Percentiles rank a stretch among this genome's conserved stretches.
Conservation (phyloP, 768 basidiomycete genomes). For the Clitopilus passeckerianus region DNA sequence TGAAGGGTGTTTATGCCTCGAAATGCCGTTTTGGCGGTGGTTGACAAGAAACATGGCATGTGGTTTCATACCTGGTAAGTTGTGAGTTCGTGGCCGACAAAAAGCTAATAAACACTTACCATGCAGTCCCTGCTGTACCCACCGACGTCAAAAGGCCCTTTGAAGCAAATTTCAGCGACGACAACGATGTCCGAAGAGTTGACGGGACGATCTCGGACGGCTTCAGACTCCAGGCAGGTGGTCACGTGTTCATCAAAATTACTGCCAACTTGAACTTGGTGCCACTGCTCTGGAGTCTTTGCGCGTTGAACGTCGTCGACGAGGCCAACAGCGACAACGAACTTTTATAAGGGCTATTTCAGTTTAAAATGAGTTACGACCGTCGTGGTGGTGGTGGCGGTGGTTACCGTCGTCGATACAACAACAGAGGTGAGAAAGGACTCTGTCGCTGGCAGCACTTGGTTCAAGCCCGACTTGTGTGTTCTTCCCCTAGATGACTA, state of each 20-base stretch:
- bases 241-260: conserved; percentile 3
- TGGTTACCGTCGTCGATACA: conserved; percentile 38
- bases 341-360: conserved; percentile 12
- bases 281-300: neutral
- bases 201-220: neutral
- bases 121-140: conserved; percentile 2
- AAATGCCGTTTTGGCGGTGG: conserved; percentile 40
- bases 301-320: conserved; percentile 3
- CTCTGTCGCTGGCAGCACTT: neutral
- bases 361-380: conserved; percentile 51
- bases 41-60: conserved; percentile 70
- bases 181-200: neutral
- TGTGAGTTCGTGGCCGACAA: conserved; percentile 1
- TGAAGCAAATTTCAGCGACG: neutral
- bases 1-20: conserved; percentile 7
- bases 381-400: conserved; percentile 48
- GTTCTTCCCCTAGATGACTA: conserved; percentile 49
- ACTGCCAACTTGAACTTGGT: neutral
- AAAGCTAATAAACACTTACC: conserved; percentile 5
- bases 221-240: neutral
- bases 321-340: conserved; percentile 3
- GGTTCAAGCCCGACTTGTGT: conserved; percentile 9
- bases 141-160: neutral
- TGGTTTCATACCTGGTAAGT: conserved; percentile 47
- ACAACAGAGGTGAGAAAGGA: conserved; percentile 43